These are phyloP conservation scores for Colletotrichum aenigma DNA, from an alignment of 2,329 filamentous ascomycete species.

Conservation along the genomic window DNA sequence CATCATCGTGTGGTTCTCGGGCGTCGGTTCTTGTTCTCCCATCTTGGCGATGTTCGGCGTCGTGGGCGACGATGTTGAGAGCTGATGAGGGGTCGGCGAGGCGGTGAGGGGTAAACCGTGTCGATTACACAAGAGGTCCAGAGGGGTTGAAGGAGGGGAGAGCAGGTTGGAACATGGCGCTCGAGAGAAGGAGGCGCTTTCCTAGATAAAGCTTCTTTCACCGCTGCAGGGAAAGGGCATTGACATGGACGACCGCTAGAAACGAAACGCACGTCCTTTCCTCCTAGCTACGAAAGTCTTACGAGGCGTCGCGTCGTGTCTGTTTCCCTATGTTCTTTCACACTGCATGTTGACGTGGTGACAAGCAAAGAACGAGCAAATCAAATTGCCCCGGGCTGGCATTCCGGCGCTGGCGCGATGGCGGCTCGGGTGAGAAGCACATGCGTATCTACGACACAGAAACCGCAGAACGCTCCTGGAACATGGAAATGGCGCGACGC, in stretches of 20 bases:
- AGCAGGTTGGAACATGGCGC: background rate
- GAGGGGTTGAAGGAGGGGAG: background rate
- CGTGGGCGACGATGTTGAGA: background rate
- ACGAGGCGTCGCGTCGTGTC: background rate
- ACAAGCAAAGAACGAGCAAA: background rate
- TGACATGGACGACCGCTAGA: background rate
- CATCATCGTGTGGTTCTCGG: slow-evolving; percentile 63
- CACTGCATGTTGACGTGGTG: slow-evolving; percentile 6
- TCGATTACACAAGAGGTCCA: background rate
- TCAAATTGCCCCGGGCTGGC: background rate
- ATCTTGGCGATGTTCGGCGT: background rate
- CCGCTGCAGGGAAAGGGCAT: background rate
- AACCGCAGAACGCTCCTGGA: background rate
- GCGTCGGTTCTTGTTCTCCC: slow-evolving; percentile 26
- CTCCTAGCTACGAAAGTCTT: background rate
- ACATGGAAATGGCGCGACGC: background rate
- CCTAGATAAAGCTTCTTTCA: background rate
- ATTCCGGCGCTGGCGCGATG: background rate
- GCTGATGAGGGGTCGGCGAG: background rate
- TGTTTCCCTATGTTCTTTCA: background rate
- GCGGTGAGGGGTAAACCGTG: background rate
- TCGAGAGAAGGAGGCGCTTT: background rate
- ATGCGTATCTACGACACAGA: background rate
- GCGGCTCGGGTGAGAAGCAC: background rate
- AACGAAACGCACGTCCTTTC: background rate